phyloP scores from a whole-genome alignment of 2,329 filamentous ascomycete species.

The Apiospora kogelbergensis region DNA sequence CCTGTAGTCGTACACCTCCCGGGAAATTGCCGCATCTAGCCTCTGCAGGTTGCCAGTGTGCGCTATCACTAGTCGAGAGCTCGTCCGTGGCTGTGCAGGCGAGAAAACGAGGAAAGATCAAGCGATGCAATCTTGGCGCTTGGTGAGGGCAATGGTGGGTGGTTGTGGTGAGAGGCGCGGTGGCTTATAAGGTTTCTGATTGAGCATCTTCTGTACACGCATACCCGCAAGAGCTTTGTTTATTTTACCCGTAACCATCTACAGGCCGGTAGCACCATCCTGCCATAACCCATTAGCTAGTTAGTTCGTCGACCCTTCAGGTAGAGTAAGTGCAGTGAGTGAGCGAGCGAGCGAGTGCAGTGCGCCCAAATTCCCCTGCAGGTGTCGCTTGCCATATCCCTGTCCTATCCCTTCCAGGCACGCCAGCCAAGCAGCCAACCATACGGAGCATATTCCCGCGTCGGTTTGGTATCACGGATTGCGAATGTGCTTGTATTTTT shows the following conservation, averaged over 20 bases:
- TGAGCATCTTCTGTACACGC: background rate
- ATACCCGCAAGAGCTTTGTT: background rate
- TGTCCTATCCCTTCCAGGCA: slow-evolving; percentile 1
- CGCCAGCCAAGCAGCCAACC: background rate
- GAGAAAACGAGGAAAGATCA: background rate
- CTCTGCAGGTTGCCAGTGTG: background rate
- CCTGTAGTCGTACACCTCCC: background rate
- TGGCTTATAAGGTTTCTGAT: background rate
- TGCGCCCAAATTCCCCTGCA: background rate
- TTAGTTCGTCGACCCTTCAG: background rate
- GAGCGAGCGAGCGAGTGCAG: background rate
- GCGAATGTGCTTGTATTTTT: no score
- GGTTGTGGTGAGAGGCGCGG: background rate
- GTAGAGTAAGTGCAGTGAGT: background rate
- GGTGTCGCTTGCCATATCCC: background rate
- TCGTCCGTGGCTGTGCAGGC: background rate
- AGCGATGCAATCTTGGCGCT: no score
- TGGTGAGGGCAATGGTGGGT: no score
- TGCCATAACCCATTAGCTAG: background rate
- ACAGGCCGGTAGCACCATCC: background rate
- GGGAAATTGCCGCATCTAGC: slow-evolving; percentile 7
- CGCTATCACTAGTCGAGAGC: background rate
- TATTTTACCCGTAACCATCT: background rate
- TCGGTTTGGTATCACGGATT: background rate
- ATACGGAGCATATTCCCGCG: background rate